These are phyloP conservation scores for Capronia americana DNA, from an alignment of 2,329 filamentous ascomycete genomes.

Conservation along the genomic window DNA sequence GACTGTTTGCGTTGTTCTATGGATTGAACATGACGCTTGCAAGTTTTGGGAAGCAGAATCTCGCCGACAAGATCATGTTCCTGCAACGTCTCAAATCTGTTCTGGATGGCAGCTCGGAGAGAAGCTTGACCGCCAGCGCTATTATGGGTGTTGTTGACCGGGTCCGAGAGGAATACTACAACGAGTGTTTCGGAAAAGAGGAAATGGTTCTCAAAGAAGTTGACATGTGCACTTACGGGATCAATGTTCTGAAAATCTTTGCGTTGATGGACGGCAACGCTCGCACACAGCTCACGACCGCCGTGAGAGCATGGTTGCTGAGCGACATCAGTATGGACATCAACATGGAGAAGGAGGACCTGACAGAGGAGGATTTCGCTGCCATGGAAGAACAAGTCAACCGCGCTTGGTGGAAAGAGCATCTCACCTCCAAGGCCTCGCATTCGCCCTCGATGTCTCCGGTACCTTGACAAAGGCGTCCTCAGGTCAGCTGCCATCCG, in stretches of 20 bases:
- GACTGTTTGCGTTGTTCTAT: conserved; percentile 16
- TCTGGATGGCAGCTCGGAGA: conserved; percentile 12
- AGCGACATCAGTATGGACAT: conserved; percentile 21
- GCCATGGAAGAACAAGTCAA: conserved; percentile 18
- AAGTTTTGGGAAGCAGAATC: conserved; percentile 13
- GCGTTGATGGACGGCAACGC: conserved; percentile 1
- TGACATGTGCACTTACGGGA: conserved; percentile 19
- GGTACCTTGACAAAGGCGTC: neutral
- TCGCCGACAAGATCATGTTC: conserved; percentile 16
- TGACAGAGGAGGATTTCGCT: conserved; percentile 6
- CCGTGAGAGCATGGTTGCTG: conserved; percentile 16
- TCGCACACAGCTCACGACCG: conserved; percentile 11
- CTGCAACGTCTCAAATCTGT: conserved; percentile 15
- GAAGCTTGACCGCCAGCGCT: neutral
- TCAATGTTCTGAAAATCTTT: conserved; percentile 18
- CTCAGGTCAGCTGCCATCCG: neutral
- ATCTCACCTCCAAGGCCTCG: conserved; percentile 6
- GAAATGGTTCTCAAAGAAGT: conserved; percentile 16
- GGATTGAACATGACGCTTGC: conserved; percentile 20
- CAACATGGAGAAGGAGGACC: conserved; percentile 10
- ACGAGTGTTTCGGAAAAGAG: conserved; percentile 18
- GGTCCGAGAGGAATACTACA: conserved; percentile 18
- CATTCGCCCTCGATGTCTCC: conserved; percentile 4
- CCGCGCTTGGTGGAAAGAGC: conserved; percentile 12
- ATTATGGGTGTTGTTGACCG: conserved; percentile 12